These are phyloP conservation scores for Elsinoe batatas DNA, from an alignment of 2,329 filamentous ascomycete genomes.

Conservation along the genomic window DNA sequence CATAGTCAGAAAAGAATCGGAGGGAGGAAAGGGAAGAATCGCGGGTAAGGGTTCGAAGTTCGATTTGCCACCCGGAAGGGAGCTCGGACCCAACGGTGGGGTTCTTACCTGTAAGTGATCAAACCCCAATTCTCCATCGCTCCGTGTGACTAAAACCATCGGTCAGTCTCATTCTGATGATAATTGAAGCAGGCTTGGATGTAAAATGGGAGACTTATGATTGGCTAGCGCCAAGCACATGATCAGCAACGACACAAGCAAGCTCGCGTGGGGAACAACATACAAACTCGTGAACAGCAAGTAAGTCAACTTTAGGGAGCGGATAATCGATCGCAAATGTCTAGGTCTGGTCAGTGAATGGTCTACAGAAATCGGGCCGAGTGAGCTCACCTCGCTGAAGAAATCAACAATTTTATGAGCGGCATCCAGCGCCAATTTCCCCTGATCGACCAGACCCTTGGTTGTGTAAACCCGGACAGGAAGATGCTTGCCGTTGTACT, in stretches of 20 bases:
- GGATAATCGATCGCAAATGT: conserved; percentile 90
- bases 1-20: not conserved
- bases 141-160: conserved; percentile 47
- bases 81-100: not conserved
- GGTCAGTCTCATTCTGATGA: conserved; percentile 29
- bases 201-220: conserved; percentile 29
- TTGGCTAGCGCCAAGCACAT: conserved; percentile 26
- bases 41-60: too few relatives aligned
- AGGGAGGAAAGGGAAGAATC: not conserved
- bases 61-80: too few relatives aligned
- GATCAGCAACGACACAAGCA: not conserved
- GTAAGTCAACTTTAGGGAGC: conserved; percentile 79
- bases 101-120: conserved; percentile 60
- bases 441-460: conserved; percentile 85
- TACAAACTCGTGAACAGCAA: conserved; percentile 90
- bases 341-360: conserved; percentile 20
- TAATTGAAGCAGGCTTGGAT: not conserved
- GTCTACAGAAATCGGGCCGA: not conserved
- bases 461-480: conserved; percentile 96
- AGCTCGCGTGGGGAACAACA: conserved; percentile 25
- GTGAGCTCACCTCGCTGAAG: conserved; percentile 60
- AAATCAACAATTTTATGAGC: conserved; percentile 91
- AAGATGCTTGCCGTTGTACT: conserved; percentile 82
- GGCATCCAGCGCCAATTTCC: conserved; percentile 78
- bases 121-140: conserved; percentile 97